Percentiles rank a stretch among this genome's conserved stretches.
Conservation (phyloP, 2,329 filamentous ascomycete genomes). For the Xylaria sp. region DNA sequence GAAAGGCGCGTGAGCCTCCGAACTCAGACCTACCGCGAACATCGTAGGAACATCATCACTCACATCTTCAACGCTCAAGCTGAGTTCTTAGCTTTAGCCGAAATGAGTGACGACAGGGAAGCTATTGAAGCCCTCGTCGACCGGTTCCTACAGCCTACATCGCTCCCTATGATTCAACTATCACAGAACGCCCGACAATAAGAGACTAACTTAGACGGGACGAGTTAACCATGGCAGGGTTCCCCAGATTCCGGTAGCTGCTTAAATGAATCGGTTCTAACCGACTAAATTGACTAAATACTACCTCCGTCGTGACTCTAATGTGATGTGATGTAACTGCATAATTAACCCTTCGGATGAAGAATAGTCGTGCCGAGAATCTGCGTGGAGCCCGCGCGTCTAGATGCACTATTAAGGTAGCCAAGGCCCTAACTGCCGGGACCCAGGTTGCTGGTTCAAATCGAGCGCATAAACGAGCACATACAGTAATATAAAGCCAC, state of each 20-base stretch:
- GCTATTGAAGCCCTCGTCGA: conserved; percentile 30
- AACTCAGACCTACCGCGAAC: conserved; percentile 37
- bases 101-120: conserved; percentile 6
- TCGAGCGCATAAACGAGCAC: background rate
- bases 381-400: background rate
- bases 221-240: conserved; percentile 1
- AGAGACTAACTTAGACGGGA: background rate
- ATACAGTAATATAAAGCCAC: conserved; percentile 4
- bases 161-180: conserved; percentile 3
- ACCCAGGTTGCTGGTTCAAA: conserved; percentile 19
- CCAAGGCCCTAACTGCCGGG: conserved; percentile 25
- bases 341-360: conserved; percentile 17
- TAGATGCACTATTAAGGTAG: conserved; percentile 5
- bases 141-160: conserved; percentile 4
- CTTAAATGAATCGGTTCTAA: background rate
- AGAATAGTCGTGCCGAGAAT: background rate
- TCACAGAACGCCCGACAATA: background rate
- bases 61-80: conserved; percentile 31
- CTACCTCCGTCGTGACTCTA: conserved; percentile 2
- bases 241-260: conserved; percentile 25
- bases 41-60: conserved; percentile 32
- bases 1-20: conserved; percentile 25
- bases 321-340: conserved; percentile 13
- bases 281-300: conserved; percentile 15
- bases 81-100: conserved; percentile 27